phyloP scores from a whole-genome alignment of 2,329 filamentous ascomycete species.

The Cytospora leucostoma region DNA sequence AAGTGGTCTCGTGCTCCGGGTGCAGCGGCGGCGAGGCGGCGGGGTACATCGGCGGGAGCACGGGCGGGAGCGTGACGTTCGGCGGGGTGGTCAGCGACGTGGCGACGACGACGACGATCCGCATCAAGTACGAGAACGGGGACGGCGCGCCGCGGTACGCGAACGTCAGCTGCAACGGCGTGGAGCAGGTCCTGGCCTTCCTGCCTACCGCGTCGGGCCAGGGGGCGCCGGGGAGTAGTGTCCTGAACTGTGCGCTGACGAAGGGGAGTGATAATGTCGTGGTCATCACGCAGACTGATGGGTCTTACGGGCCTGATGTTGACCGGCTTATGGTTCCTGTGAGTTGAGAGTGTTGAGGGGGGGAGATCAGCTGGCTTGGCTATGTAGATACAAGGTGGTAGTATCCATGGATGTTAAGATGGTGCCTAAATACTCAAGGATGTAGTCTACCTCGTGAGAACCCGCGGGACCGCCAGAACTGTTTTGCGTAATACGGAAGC shows the following conservation, averaged over 20 bases:
- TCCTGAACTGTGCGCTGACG: slow-evolving; percentile 50
- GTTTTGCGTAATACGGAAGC: too few species aligned
- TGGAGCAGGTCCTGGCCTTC: slow-evolving; percentile 51
- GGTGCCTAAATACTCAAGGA: too few species aligned
- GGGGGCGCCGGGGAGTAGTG: slow-evolving; percentile 43
- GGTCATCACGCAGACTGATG: slow-evolving; percentile 45
- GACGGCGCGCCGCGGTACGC: slow-evolving; percentile 55
- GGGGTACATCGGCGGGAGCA: slow-evolving; percentile 57
- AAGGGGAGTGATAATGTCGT: slow-evolving; percentile 51
- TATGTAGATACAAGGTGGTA: not conserved
- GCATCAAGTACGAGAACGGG: slow-evolving; percentile 59
- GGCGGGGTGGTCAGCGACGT: slow-evolving; percentile 45
- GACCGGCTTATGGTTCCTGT: slow-evolving; percentile 56
- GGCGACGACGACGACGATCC: slow-evolving; percentile 51
- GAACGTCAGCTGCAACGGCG: slow-evolving; percentile 58
- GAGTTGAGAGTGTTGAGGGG: slow-evolving; percentile 8
- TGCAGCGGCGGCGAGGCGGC: slow-evolving; percentile 54
- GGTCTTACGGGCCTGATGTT: slow-evolving; percentile 51
- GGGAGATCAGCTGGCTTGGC: not conserved
- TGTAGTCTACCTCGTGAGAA: too few species aligned
- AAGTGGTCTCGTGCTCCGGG: slow-evolving; percentile 48
- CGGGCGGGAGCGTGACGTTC: slow-evolving; percentile 50
- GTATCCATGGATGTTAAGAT: too few species aligned
- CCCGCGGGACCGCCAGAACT: too few species aligned
- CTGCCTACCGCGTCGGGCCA: slow-evolving; percentile 48